These are phyloP conservation scores for Claviceps maximensis DNA, from an alignment of 2,329 filamentous ascomycete genomes.

Conservation along the genomic window DNA sequence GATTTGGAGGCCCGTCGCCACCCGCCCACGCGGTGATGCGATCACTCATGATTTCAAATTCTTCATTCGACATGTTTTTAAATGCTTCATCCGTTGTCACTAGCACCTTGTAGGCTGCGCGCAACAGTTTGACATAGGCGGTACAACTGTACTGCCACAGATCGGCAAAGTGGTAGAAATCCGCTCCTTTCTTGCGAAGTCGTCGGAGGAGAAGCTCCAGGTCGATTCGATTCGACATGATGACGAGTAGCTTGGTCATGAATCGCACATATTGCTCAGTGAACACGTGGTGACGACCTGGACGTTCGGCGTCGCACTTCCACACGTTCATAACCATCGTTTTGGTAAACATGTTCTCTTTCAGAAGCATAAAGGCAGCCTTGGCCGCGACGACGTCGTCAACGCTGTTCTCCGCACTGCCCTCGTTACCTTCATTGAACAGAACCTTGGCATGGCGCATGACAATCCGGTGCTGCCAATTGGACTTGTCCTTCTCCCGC, in stretches of 20 bases:
- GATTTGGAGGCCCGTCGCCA: constrained; percentile 22
- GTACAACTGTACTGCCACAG: constrained; percentile 44
- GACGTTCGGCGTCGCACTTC: constrained; percentile 76
- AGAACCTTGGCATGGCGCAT: constrained; percentile 53
- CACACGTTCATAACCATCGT: constrained; percentile 91
- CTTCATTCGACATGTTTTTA: constrained; percentile 38
- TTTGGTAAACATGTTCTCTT: constrained; percentile 69
- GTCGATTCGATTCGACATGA: constrained; percentile 60
- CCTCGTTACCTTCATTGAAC: constrained; percentile 29
- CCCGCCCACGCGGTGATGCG: constrained; percentile 43
- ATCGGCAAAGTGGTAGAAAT: constrained; percentile 52
- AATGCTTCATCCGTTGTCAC: constrained; percentile 39
- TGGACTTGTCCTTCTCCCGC: constrained; percentile 70
- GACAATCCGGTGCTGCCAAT: constrained; percentile 90
- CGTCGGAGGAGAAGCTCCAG: constrained; percentile 68
- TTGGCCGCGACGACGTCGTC: constrained; percentile 52
- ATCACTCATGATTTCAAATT: constrained; percentile 44
- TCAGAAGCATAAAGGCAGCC: constrained; percentile 67
- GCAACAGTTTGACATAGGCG: constrained; percentile 40
- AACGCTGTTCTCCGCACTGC: constrained; percentile 20
- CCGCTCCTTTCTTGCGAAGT: constrained; percentile 67
- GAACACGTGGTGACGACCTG: constrained; percentile 84
- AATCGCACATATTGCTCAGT: constrained; percentile 78
- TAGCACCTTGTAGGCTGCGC: constrained; percentile 32
- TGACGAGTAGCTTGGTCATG: constrained; percentile 60